phyloP scores from a whole-genome alignment of 495 filamentous ascomycete species.

The Physcia stellaris region DNA sequence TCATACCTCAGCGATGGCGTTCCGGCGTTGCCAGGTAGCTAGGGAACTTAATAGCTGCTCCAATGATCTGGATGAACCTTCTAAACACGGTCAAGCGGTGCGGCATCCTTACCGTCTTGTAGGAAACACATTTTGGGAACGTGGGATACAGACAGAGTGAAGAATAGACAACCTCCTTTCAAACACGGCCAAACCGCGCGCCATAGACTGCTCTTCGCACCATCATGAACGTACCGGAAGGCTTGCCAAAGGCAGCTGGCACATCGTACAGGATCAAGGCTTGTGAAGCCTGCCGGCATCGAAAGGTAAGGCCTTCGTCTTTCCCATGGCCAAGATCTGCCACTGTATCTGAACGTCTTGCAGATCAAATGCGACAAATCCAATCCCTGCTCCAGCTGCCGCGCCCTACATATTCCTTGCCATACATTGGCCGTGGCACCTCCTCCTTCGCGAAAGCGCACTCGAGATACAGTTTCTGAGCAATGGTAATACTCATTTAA shows the following conservation, averaged over 20 bases:
- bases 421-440: background rate
- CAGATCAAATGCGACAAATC: slow-evolving; percentile 1
- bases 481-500: background rate
- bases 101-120: too few species aligned
- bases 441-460: background rate
- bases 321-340: too few species aligned
- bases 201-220: background rate
- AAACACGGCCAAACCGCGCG: background rate
- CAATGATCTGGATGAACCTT: too few species aligned
- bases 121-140: too few species aligned
- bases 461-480: background rate
- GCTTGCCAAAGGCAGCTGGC: background rate
- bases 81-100: too few species aligned
- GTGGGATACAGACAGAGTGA: too few species aligned
- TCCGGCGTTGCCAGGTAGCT: too few species aligned
- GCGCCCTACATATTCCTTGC: background rate
- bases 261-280: background rate
- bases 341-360: too few species aligned
- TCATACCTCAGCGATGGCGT: too few species aligned
- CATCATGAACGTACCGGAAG: background rate
- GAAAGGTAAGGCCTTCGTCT: too few species aligned
- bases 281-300: background rate
- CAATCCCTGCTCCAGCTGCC: background rate
- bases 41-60: too few species aligned
- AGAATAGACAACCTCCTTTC: background rate